phyloP scores from a whole-genome alignment of 352 stramenopile species.

The Halophytophthora batemanensis region DNA sequence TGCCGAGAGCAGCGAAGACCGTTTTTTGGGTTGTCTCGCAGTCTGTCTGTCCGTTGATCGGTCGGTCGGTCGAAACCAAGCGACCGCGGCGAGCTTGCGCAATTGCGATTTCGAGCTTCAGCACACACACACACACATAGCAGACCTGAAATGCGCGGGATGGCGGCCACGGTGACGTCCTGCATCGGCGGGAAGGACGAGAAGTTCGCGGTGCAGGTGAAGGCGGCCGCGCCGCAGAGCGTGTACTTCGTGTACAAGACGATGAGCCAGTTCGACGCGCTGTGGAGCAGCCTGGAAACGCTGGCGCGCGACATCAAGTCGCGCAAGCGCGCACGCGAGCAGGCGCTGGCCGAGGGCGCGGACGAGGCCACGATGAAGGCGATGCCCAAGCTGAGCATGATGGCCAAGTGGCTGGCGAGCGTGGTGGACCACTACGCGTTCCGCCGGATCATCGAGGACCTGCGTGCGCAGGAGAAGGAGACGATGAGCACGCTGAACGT shows the following conservation, averaged over 20 bases:
- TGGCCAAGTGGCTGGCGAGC: conserved; percentile 72
- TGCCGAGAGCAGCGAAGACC: background rate
- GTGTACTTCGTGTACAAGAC: conserved; percentile 85
- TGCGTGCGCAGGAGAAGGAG: conserved; percentile 64
- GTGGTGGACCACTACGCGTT: conserved; percentile 80
- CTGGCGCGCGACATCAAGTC: conserved; percentile 55
- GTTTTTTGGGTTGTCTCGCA: background rate
- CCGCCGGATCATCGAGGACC: conserved; percentile 47
- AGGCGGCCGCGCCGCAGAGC: conserved; percentile 26
- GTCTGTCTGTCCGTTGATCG: background rate
- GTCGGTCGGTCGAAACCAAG: no score
- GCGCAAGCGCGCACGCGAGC: conserved; percentile 11
- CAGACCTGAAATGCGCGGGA: conserved; percentile 44
- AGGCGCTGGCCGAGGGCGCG: conserved; percentile 7
- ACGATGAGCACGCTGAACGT: conserved; percentile 75
- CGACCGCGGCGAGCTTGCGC: no score
- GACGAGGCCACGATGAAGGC: conserved; percentile 2
- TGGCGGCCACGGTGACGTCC: conserved; percentile 68
- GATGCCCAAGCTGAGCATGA: conserved; percentile 32
- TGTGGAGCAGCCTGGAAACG: conserved; percentile 59
- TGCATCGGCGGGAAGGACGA: conserved; percentile 81
- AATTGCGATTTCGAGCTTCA: background rate
- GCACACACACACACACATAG: background rate
- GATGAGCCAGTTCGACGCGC: conserved; percentile 65
- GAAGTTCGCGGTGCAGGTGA: conserved; percentile 70